Conservation (phyloP, 1,284 basidiomycete species). For the Apiotrichum domesticum region DNA sequence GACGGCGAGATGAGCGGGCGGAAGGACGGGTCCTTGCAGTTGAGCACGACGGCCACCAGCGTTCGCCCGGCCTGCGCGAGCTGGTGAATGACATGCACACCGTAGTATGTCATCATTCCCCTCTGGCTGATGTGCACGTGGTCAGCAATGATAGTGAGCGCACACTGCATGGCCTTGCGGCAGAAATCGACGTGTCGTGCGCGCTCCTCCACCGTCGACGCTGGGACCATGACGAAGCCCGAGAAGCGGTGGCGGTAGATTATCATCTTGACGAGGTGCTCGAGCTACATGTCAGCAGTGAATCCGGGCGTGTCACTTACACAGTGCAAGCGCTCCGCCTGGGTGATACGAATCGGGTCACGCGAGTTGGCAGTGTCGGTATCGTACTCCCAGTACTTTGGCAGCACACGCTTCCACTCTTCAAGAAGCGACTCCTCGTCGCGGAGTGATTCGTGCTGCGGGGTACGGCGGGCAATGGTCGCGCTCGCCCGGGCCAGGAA, state of each 20-base stretch:
- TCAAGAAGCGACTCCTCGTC: conserved; percentile 75
- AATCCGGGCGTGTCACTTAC: neutral
- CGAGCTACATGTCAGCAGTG: conserved; percentile 47
- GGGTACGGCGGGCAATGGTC: conserved; percentile 41
- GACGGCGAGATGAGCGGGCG: conserved; percentile 65
- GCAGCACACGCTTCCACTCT: conserved; percentile 65
- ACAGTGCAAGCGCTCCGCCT: conserved; percentile 75
- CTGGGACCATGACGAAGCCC: conserved; percentile 46
- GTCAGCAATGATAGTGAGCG: conserved; percentile 61
- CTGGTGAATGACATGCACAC: conserved; percentile 88
- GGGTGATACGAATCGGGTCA: conserved; percentile 78
- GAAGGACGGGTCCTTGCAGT: conserved; percentile 52
- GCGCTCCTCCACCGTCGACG: conserved; percentile 43
- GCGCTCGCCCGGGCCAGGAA: conserved; percentile 47
- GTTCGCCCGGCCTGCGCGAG: conserved; percentile 86
- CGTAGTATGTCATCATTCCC: conserved; percentile 88
- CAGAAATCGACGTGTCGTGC: conserved; percentile 44
- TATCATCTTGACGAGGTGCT: conserved; percentile 71
- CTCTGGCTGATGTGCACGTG: conserved; percentile 68
- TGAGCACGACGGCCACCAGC: conserved; percentile 72
- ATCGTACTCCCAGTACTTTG: conserved; percentile 70
- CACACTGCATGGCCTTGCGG: conserved; percentile 57
- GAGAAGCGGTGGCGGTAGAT: conserved; percentile 49
- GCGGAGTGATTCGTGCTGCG: conserved; percentile 57
- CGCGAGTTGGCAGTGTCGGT: conserved; percentile 72